Evolutionary conservation across 305 asterid species (phyloP), one percentile per base, ranked within the genome.

Genomic region (Petunia hybrid): DNA sequence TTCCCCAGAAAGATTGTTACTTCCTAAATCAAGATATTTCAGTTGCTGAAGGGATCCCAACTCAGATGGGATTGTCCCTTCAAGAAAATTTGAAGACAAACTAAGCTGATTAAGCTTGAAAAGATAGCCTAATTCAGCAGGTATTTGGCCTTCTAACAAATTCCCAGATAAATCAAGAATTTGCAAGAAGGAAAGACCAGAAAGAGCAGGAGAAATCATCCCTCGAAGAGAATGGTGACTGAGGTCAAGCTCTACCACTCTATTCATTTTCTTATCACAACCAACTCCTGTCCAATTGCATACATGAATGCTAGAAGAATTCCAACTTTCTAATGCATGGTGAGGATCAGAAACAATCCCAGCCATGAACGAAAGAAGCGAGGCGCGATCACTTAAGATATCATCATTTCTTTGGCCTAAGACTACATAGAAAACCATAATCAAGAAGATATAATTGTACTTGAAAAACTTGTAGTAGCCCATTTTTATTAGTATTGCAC

Each of bases 151-250:
- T 2, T 83, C 73, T 7, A 95, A 87, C 82, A 85, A 87, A 87
- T 95, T 95, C 1, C 93, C 88, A 1, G 97, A 89, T 22, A 95
- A 82, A 85, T 95, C 99, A 39, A 95, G 97, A 83, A 91, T 84
- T 31, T 55, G 78, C 62, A 95, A 87, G 79, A 80, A 79, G 0
- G 92, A 70, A 65, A 95, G 94, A 1, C 84, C 80, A 70, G 91
- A 89, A 61, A 95, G 88, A 38, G 88, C 70, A 0, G 97, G 91
- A 7, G 97, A 86, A 53, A 95, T 91, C 2, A 85, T 84, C 41
- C 99, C 99, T 0, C 83, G 84, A 5, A 95, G 91, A 7, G 88
- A 91, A 67, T 84, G 87, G 35, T 85, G 89, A 55, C 94, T 91
- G 4, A 95, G 85, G 43, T 89, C 94, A 68, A 95, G 91, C 87